Base-by-base conservation (phyloP, 306 rosid species). In the Trifolium fragiferum region DNA sequence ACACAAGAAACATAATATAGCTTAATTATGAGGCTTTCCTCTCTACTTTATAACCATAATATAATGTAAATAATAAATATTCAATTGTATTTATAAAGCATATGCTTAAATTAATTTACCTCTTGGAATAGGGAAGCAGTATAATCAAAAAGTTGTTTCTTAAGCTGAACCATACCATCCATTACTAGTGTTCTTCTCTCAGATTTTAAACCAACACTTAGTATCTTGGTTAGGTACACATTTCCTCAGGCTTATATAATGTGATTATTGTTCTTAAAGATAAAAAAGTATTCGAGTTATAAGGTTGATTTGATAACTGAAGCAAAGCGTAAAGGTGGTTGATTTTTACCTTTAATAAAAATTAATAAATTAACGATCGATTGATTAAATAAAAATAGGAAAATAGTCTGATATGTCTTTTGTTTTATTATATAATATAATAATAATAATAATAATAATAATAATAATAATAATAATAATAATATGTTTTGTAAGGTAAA, bases 81-180 rank as follows among this genome's bases (percentile, higher is more conserved):
- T 25, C 4, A 72, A 30, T 64, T 62, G 41, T 19, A 51, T 23
- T 55, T 53, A 3, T 8, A 3, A 0, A 19, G 50, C 21, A 19
- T 54, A 20, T 19, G 25, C 6, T 54, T 54, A 54, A 23, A 51
- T 38, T 78, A 78, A 60, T 71, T 76, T 76, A 93, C 98, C 93
- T 93, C 98, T 7, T 78, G 72, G 69, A 87, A 90, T 66, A 93
- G 90, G 44, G 89, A 86, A 37, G 80, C 50, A 44, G 79, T 86
- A 79, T 89, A 87, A 67, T 82, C 90, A 65, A 30, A 75, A 40
- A 90, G 74, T 69, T 86, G 85, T 81, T 80, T 85, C 86, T 84
- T 81, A 66, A 90, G 85, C 75, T 79, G 84, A 86, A 68, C 63
- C 50, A 72, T 84, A 66, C 55, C 81, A 70, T 78, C 97, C 92